A percentile compares a stretch with the other conserved stretches of the same genome.
phyloP scores from a whole-genome alignment of 495 filamentous ascomycete genomes.

The Annulohypoxylon stygium region DNA sequence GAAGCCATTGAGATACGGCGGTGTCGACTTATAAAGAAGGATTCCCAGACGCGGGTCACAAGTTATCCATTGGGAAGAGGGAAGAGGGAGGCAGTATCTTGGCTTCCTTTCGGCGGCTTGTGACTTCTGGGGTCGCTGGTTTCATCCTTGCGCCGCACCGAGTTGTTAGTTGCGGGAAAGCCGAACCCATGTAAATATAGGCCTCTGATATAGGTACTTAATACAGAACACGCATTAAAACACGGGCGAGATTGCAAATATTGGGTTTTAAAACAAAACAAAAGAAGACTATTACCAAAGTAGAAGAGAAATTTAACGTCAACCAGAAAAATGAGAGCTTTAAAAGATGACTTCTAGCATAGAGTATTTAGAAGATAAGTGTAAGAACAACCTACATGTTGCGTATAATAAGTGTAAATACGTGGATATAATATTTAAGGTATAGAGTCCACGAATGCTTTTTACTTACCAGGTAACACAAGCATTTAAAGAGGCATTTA shows the following conservation, averaged over 20 bases:
- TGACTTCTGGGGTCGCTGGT: constrained; percentile 40
- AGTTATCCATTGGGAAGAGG: constrained; percentile 24
- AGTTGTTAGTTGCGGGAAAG: constrained; percentile 32
- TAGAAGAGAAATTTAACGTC: not conserved
- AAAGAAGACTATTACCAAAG: not conserved
- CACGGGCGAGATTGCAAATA: not conserved
- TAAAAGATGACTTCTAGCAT: not conserved
- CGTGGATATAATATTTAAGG: too few relatives aligned
- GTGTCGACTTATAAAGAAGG: constrained; percentile 23
- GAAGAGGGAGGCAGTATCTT: constrained; percentile 23
- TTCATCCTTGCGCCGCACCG: constrained; percentile 43
- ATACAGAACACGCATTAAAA: constrained; percentile 1
- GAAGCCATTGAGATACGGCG: constrained; percentile 18
- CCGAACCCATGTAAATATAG: constrained; percentile 37
- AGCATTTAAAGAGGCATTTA: too few relatives aligned
- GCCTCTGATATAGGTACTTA: constrained; percentile 36
- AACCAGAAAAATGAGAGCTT: not conserved
- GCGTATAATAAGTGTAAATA: too few relatives aligned
- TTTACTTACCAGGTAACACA: too few relatives aligned
- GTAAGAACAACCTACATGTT: not conserved
- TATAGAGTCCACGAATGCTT: too few relatives aligned
- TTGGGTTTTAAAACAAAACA: constrained; percentile 2
- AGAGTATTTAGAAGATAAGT: not conserved
- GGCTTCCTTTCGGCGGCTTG: constrained; percentile 30
- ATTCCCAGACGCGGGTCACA: constrained; percentile 17